Conservation (phyloP, 169 alveolate genomes). For the Plasmodium ovale region DNA sequence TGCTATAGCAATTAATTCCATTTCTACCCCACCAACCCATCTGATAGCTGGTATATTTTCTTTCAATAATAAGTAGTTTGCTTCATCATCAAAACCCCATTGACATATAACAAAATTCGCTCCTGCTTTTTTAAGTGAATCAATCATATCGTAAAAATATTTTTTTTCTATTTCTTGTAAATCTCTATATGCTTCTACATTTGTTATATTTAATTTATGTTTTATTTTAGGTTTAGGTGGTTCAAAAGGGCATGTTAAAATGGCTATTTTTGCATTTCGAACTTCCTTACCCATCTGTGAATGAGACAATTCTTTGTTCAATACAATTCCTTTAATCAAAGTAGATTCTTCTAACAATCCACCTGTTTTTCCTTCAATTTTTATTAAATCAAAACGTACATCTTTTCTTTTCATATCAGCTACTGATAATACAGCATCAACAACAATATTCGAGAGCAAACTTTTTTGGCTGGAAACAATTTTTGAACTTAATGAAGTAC, state of each 20-base stretch:
- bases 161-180: constrained; percentile 90
- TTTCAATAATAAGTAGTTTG: constrained; percentile 92
- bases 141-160: constrained; percentile 97
- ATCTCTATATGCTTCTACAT: constrained; percentile 97
- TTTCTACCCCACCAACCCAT: constrained; percentile 99
- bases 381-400: constrained; percentile 98
- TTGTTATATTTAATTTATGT: constrained; percentile 97
- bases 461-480: constrained; percentile 95
- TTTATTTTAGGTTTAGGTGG: constrained; percentile 99
- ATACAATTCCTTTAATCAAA: constrained; percentile 95
- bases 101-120: constrained; percentile 98
- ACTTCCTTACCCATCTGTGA: constrained; percentile 97
- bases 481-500: constrained; percentile 98
- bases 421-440: constrained; percentile 97
- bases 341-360: constrained; percentile 97
- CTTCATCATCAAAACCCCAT: constrained; percentile 99
- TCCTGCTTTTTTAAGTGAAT: constrained; percentile 94
- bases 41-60: constrained; percentile 96
- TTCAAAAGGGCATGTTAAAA: constrained; percentile 99
- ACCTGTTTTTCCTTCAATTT: constrained; percentile 97
- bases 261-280: constrained; percentile 96
- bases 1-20: constrained; percentile 99
- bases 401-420: constrained; percentile 97
- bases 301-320: constrained; percentile 99
- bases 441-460: constrained; percentile 95